These are phyloP conservation scores for Pholiota adiposa DNA, from an alignment of 1,284 basidiomycete species.

Conservation along the genomic window DNA sequence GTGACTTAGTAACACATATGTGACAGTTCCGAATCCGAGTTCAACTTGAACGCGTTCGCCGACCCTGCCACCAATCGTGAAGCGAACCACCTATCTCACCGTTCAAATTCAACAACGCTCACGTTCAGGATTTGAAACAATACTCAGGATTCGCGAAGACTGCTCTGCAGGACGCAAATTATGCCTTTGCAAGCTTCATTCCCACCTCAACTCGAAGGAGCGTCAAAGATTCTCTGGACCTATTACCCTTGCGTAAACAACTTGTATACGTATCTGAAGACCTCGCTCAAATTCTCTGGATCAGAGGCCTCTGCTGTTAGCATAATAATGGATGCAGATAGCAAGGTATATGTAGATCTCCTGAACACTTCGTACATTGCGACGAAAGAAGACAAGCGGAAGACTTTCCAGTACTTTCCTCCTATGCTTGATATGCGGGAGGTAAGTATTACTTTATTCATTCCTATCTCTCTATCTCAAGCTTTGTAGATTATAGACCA, in stretches of 20 bases:
- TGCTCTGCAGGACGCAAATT: background rate
- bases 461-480: background rate
- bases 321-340: background rate
- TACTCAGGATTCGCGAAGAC: background rate
- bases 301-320: background rate
- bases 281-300: background rate
- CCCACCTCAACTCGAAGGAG: background rate
- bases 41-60: no score
- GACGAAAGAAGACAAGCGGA: background rate
- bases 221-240: background rate
- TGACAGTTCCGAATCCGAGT: background rate
- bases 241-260: constrained; percentile 3
- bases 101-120: no score
- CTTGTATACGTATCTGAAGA: background rate
- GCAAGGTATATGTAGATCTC: background rate
- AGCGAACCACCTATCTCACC: no score
- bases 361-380: constrained; percentile 1
- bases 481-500: constrained; percentile 57
- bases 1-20: background rate
- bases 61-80: no score
- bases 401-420: background rate
- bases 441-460: constrained; percentile 38
- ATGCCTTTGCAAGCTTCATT: background rate
- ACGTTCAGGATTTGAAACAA: no score
- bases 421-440: constrained; percentile 58